A percentile compares a stretch with the other conserved stretches of the same genome.
Evolutionary conservation across 2,329 filamentous ascomycete genomes (phyloP).

Genomic region (Trichophyton rubrum): DNA sequence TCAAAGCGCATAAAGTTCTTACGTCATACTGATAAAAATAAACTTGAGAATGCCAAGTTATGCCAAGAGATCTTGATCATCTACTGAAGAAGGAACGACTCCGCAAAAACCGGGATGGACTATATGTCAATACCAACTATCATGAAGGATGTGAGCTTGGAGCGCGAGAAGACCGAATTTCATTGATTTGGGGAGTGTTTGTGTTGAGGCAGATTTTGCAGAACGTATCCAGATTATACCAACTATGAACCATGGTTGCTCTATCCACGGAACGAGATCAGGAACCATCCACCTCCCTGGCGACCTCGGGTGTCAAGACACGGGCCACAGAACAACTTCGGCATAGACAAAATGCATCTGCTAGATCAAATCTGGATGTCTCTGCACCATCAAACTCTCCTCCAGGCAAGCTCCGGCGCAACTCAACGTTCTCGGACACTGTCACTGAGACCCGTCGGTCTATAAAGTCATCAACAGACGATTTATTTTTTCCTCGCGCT

Average conservation of each 20-base stretch:
- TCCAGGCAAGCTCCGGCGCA: constrained; percentile 45
- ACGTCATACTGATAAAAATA: neutral
- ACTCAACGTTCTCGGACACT: constrained; percentile 68
- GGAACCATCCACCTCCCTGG: neutral
- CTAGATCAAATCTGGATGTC: constrained; percentile 9
- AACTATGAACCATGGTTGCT: neutral
- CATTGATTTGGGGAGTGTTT: neutral
- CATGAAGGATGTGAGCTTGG: neutral
- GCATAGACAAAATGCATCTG: neutral
- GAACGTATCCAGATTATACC: neutral
- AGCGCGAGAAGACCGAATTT: neutral
- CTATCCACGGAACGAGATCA: neutral
- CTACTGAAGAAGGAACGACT: neutral
- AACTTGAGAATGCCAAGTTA: neutral
- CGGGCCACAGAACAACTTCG: constrained; percentile 2
- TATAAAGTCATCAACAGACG: constrained; percentile 54
- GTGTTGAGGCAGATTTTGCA: too few relatives aligned
- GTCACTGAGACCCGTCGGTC: constrained; percentile 54
- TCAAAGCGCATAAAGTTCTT: neutral
- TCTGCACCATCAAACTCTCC: constrained; percentile 27
- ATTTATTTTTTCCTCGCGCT: constrained; percentile 51
- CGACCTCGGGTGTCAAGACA: neutral
- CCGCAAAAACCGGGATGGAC: neutral
- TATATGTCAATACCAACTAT: neutral
- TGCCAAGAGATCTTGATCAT: neutral